phyloP scores from a whole-genome alignment of 2,329 filamentous ascomycete genomes.

The Elsinoe necatrix region DNA sequence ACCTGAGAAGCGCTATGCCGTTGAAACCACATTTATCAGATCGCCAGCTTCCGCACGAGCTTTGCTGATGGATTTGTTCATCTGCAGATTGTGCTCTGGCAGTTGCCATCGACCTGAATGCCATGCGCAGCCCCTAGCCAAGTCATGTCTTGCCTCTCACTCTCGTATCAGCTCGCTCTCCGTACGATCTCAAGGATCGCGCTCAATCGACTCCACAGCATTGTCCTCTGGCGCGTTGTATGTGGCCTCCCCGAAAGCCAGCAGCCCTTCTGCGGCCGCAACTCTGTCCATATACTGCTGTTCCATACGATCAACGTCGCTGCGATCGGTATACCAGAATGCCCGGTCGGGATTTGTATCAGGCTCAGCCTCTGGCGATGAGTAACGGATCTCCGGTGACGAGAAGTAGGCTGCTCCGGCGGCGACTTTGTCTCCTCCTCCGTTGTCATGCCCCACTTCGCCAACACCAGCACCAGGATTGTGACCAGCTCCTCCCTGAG shows the following conservation, averaged over 20 bases:
- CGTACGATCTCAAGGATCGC: background rate
- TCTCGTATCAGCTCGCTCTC: too few species aligned
- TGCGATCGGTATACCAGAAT: slow-evolving; percentile 1
- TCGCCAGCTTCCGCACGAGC: too few species aligned
- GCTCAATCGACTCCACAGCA: background rate
- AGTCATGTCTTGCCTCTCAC: too few species aligned
- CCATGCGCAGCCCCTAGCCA: too few species aligned
- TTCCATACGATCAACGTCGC: background rate
- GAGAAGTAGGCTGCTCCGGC: background rate
- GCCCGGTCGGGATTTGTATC: background rate
- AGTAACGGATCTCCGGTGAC: background rate
- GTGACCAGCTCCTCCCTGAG: background rate
- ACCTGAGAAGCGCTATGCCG: too few species aligned
- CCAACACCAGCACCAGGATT: too few species aligned
- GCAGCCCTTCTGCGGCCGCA: background rate
- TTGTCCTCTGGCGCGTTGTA: background rate
- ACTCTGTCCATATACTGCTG: background rate
- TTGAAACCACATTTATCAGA: too few species aligned
- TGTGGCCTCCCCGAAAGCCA: background rate
- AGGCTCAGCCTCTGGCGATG: background rate
- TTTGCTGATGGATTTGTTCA: too few species aligned
- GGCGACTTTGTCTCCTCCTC: background rate
- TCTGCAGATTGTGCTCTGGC: too few species aligned
- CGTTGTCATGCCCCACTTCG: background rate
- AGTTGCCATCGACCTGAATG: too few species aligned